Conservation (phyloP, 192 early-diverging fungal genomes). For the Backusella tuberculispora region DNA sequence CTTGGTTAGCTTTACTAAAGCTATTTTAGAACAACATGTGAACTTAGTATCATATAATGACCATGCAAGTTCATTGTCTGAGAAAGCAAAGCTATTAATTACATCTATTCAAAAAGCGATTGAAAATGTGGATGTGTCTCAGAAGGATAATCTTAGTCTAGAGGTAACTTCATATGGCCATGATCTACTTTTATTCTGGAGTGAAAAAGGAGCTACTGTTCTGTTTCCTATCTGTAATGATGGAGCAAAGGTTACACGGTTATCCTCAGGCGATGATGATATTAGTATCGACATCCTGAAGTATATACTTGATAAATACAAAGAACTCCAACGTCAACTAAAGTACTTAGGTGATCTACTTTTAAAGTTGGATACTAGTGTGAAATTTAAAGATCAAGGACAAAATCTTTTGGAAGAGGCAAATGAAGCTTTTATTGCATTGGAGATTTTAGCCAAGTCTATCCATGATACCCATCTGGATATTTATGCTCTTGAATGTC, state of each 20-base stretch:
- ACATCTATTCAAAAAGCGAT: conserved; percentile 3
- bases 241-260: conserved; percentile 6
- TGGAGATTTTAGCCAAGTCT: neutral
- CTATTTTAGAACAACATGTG: conserved; percentile 18
- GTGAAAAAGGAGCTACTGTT: conserved; percentile 5
- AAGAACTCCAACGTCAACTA: conserved; percentile 13
- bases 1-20: neutral
- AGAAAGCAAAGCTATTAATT: neutral
- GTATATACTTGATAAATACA: conserved; percentile 8
- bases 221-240: conserved; percentile 28
- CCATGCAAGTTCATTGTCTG: neutral
- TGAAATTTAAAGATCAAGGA: neutral
- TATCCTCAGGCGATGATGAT: conserved; percentile 17
- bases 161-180: neutral
- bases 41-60: conserved; percentile 11
- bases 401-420: neutral
- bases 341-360: neutral
- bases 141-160: neutral
- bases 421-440: neutral
- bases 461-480: neutral
- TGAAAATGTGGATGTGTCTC: neutral
- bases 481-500: neutral
- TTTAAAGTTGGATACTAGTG: neutral
- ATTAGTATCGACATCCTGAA: conserved; percentile 1
- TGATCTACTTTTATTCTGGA: conserved; percentile 23